These are phyloP conservation scores for Acanthochlamys bracteata DNA, from an alignment of 106 monocot species.

Conservation along the genomic window DNA sequence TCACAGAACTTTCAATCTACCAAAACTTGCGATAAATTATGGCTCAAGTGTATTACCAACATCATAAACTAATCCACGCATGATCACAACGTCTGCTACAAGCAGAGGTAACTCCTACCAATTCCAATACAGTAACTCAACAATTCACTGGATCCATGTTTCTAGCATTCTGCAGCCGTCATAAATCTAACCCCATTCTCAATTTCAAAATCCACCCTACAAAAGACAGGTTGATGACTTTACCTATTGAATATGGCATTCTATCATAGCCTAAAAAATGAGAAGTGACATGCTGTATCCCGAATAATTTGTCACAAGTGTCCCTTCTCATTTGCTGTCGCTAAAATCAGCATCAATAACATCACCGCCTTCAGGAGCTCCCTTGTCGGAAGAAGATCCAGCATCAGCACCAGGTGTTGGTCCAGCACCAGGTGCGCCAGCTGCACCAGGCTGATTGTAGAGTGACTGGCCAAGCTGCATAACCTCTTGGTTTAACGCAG, in stretches of 20 bases:
- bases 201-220: no score
- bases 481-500: slow-evolving; percentile 31
- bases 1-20: no score
- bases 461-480: slow-evolving; percentile 38
- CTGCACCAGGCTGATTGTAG: slow-evolving; percentile 28
- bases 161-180: no score
- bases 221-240: no score
- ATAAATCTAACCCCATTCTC: no score
- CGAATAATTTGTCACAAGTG: neutral
- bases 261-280: neutral
- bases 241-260: neutral
- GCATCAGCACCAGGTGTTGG: slow-evolving; percentile 4
- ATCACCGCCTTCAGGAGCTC: slow-evolving; percentile 16
- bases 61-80: no score
- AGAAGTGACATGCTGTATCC: neutral
- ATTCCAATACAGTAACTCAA: no score
- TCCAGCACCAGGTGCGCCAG: slow-evolving; percentile 15
- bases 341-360: slow-evolving; percentile 93
- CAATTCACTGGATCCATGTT: no score
- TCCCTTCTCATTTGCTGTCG: slow-evolving; percentile 59
- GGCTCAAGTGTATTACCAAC: no score
- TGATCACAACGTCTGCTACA: no score
- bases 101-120: no score
- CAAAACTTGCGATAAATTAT: no score
- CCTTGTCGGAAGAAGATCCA: slow-evolving; percentile 6